Evolutionary conservation across 2,329 filamentous ascomycete species (phyloP).

Genomic region (Podosphaera fusca): DNA sequence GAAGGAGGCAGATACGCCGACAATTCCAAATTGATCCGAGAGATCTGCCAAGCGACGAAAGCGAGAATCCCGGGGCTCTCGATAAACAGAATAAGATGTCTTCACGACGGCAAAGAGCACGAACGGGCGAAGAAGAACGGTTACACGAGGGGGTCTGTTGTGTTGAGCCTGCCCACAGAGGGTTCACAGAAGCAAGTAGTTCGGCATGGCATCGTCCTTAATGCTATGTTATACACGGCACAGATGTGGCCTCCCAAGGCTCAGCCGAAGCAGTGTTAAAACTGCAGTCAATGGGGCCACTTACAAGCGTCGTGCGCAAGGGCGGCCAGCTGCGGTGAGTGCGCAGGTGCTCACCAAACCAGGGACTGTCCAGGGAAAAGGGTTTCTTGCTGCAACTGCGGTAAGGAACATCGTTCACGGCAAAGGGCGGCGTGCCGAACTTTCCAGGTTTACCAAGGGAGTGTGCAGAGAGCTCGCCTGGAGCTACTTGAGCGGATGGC

Average conservation of each 20-base stretch:
- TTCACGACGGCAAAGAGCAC: not conserved
- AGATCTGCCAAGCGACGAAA: no score
- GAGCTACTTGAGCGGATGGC: no score
- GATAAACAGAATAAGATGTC: not conserved
- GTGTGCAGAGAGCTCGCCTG: no score
- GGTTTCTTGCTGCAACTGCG: not conserved
- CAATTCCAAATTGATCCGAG: no score
- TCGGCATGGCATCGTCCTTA: not conserved
- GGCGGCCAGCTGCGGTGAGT: not conserved
- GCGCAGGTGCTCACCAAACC: no score
- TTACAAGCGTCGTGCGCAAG: not conserved
- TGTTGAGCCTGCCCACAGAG: not conserved
- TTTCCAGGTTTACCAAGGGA: no score
- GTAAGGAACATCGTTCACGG: not conserved
- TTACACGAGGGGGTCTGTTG: not conserved
- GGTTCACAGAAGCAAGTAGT: not conserved
- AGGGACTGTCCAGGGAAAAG: no score
- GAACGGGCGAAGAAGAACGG: not conserved
- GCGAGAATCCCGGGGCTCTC: not conserved
- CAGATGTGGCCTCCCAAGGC: no score
- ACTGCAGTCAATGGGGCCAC: not conserved
- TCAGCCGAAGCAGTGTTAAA: not conserved
- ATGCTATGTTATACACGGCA: no score
- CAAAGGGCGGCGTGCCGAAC: not conserved
- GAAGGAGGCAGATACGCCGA: no score